phyloP scores from a whole-genome alignment of 495 filamentous ascomycete genomes.

The Cudoniella acicularis region DNA sequence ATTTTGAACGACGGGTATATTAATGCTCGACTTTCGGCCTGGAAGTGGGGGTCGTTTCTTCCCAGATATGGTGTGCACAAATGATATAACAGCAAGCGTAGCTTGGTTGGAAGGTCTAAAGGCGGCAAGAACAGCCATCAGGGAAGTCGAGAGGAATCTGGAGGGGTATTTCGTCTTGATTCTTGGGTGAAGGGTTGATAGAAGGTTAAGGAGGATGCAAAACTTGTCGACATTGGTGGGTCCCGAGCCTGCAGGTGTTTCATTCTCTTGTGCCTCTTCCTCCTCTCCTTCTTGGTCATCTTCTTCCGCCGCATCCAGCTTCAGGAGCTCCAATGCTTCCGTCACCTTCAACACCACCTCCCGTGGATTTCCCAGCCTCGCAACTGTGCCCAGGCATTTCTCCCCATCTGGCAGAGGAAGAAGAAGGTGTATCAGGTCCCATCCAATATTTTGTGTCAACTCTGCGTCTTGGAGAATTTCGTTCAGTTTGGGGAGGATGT shows the following conservation, averaged over 20 bases:
- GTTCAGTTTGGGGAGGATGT: slow-evolving; percentile 72
- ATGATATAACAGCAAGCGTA: slow-evolving; percentile 69
- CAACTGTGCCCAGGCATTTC: slow-evolving; percentile 69
- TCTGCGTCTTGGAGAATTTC: slow-evolving; percentile 76
- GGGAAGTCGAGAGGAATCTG: slow-evolving; percentile 85
- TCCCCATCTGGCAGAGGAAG: slow-evolving; percentile 71
- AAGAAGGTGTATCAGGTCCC: slow-evolving; percentile 88
- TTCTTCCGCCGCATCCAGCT: slow-evolving; percentile 48
- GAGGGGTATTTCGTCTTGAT: slow-evolving; percentile 90
- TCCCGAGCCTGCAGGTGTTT: slow-evolving; percentile 11
- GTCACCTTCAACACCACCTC: slow-evolving; percentile 84
- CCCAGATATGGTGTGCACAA: slow-evolving; percentile 70
- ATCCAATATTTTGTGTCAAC: slow-evolving; percentile 88
- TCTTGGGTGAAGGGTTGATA: slow-evolving; percentile 78
- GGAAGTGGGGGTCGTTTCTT: slow-evolving; percentile 72
- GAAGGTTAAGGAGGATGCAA: slow-evolving; percentile 71
- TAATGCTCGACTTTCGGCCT: slow-evolving; percentile 53
- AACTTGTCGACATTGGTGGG: slow-evolving; percentile 49
- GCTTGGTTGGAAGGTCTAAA: slow-evolving; percentile 65
- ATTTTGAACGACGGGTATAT: slow-evolving; percentile 11
- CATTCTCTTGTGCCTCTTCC: slow-evolving; percentile 25
- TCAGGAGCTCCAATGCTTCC: slow-evolving; percentile 53
- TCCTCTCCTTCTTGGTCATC: slow-evolving; percentile 30
- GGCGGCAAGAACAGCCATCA: slow-evolving; percentile 69
- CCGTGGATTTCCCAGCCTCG: slow-evolving; percentile 82